Base-by-base conservation (phyloP, 1,139 yeast genomes). In the Pichia terricola region DNA sequence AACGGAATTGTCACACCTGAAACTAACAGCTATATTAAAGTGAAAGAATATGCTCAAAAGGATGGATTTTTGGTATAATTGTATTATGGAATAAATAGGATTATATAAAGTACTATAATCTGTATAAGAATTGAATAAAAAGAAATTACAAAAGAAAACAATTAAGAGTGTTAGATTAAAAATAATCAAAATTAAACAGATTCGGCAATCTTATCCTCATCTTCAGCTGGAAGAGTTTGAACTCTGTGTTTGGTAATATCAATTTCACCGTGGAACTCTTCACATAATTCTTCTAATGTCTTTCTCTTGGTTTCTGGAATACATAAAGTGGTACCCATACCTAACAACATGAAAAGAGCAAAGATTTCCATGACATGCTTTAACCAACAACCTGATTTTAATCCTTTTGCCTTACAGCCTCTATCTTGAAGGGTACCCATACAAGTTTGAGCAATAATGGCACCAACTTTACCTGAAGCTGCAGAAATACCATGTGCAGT, bases 401-500 rank as follows among this genome's bases (percentile, higher is more conserved):
- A 50, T 35, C 56, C 60, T 48, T 69, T 72, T 40, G 70, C 67
- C 38, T 81, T 67, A 76, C 95, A 86, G 53, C 77, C 74, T 66
- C 82, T 89, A 71, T 82, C 71, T 49, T 81, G 74, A 58, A 86
- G 75, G 52, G 94, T 85, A 72, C 95, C 95, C 56, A 87, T 66
- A 64, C 84, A 81, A 50, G 94, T 82, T 69, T 88, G 94, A 35
- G 97, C 97, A 68, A 91, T 77, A 55, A 91, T 86, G 49, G 98
- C 97, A 71, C 98, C 98, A 53, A 85, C 72, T 70, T 91, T 91
- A 75, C 98, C 98, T 42, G 79, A 64, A 44, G 95, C 97, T 53
- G 98, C 98, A 55, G 96, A 86, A 52, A 91, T 70, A 74, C 98
- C 98, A 64, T 91, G 98, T 45, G 97, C 96, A 55, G 96, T 81